Base-by-base conservation (phyloP, 169 alveolate species). In the Ichthyophthirius multifiliis region DNA sequence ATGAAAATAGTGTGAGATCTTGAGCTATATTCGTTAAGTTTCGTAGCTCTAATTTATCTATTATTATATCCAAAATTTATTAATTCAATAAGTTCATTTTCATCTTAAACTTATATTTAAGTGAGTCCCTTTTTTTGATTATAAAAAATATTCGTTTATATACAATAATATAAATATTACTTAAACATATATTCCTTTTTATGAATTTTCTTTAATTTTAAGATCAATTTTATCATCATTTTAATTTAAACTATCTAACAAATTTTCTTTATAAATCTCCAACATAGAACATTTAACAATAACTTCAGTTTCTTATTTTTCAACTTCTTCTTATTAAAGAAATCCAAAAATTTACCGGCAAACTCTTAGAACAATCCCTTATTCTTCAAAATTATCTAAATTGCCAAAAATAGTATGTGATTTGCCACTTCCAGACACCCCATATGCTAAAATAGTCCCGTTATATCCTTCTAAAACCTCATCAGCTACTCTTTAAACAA, bases 341-440 rank as follows among this genome's bases (percentile, higher is more conserved):
- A 82, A 64, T 18, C 79, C 76, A 47, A 93, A 93, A 10, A 93
- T 90, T 37, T 90, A 89, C 34, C 85, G 32, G 2, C 74, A 37
- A 32, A 47, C 18, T 82, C 97, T 87, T 2, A 95, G 97, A 20
- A 93, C 89, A 55, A 93, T 86, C 4, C 97, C 97, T 77, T 89
- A 82, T 16, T 41, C 43, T 15, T 83, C 87, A 4, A 83, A 32
- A 83, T 91, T 86, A 39, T 87, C 83, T 31, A 94, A 65, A 73
- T 93, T 94, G n/a, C 97, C 97, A 81, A 91, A 88, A 95, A 94
- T 92, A 4, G 97, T 91, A 73, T 87, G 87, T 23, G 97, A 91
- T 77, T 94, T 94, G 6, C 97, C 97, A 12, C n/a, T n/a, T n/a
- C n/a, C n/a, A 27, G 88, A 82, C 43, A 76, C 74, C 0, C 91